Evolutionary conservation across 1,284 basidiomycete species (phyloP).

Genomic region (Anthracocystis panici-leucophaei): DNA sequence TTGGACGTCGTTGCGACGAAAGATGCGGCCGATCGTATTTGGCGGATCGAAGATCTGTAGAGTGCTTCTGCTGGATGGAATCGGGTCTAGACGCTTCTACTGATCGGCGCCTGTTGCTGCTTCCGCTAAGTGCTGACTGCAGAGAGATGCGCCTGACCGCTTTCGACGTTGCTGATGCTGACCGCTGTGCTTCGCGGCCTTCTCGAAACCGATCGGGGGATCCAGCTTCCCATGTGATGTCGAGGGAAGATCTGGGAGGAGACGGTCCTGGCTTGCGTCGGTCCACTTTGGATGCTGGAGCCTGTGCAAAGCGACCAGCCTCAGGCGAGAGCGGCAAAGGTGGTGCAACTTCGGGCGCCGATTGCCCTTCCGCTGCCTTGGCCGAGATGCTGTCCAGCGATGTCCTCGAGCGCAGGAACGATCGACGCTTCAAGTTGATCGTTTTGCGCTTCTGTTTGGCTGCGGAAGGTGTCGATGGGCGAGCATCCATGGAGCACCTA

Average conservation of each 20-base stretch:
- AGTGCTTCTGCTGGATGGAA: not conserved
- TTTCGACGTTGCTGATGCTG: constrained; percentile 2
- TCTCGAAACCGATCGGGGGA: not conserved
- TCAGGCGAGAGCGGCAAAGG: constrained; percentile 22
- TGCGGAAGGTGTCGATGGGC: constrained; percentile 11
- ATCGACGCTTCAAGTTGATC: constrained; percentile 41
- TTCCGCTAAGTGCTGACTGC: constrained; percentile 9
- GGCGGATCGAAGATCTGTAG: not conserved
- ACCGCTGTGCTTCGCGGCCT: not conserved
- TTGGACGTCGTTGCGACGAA: constrained; percentile 2
- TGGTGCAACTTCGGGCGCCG: constrained; percentile 5
- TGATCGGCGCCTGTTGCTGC: constrained; percentile 10
- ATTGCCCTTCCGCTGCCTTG: constrained; percentile 1
- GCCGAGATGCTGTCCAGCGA: constrained; percentile 30
- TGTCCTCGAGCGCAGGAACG: constrained; percentile 36
- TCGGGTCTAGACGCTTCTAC: constrained; percentile 3
- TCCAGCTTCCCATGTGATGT: constrained; percentile 21
- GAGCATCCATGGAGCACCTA: constrained; percentile 18
- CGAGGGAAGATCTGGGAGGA: constrained; percentile 14
- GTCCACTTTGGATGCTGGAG: not conserved
- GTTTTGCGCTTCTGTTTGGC: constrained; percentile 38
- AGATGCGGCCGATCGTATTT: not conserved
- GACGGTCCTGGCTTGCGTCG: constrained; percentile 11
- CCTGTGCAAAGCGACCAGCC: not conserved
- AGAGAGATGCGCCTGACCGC: constrained; percentile 17